Base-by-base conservation (phyloP, 225 moss, liverwort and hornwort species). In the Pseudoscleropodium purum region DNA sequence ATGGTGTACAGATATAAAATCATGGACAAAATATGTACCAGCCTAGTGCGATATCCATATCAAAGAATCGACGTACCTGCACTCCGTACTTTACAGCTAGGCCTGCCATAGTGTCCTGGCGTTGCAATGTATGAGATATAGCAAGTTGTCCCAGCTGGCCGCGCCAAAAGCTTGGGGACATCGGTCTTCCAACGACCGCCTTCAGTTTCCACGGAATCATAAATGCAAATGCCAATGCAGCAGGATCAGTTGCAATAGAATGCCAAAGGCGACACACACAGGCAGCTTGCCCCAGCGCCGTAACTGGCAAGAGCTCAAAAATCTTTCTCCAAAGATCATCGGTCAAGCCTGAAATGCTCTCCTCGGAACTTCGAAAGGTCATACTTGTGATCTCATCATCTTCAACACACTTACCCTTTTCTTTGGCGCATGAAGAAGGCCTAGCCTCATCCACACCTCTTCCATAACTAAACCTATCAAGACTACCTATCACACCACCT, bases 231-330 rank as follows among this genome's bases (percentile, higher is more conserved):
- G 92, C 95, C 90, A 95, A 87, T 39, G 92, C 90, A 31, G 86
- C 90, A 84, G 94, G 95, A 85, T 95, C 94, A 85, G 87, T 92
- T 90, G 93, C 93, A 54, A 94, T 95, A 74, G 93, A 92, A 66
- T 89, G 92, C 95, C 95, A 95, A 62, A 95, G 91, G 80, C 92
- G 93, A 85, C 95, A 95, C 67, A 95, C 94, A 91, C 95, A 95
- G 84, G 93, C 93, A 63, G 93, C 94, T 69, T 94, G 93, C 39
- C 94, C 95, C 51, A 95, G 83, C 34, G 86, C 77, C 51, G 92
- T 84, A 36, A 95, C 89, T 45, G 94, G 93, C 86, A 95, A 87
- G 34, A 88, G 90, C 92, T 93, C 94, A 89, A 95, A 89, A 88
- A 95, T 93, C 79, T 82, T 80, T 89, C 92, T 92, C 95, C 94